phyloP scores from a whole-genome alignment of 306 rosid genomes.

The Gastrolobium villosum region DNA sequence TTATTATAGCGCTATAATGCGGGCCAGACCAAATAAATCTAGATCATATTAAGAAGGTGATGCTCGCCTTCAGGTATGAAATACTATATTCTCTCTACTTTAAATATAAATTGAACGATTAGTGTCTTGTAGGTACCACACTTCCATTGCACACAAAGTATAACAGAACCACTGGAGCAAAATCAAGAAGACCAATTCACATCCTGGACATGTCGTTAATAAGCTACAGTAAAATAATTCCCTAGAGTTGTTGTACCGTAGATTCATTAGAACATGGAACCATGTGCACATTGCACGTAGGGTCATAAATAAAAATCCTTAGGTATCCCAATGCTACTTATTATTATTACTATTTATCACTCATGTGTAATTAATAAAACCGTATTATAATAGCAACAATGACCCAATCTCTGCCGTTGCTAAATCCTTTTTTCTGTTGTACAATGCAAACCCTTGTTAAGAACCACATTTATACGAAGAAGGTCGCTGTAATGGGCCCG shows the following conservation, averaged over 20 bases:
- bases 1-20: conserved; percentile 34
- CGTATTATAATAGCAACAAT: not conserved
- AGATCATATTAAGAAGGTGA: too few relatives aligned
- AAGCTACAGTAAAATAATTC: conserved; percentile 46
- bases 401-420: conserved; percentile 3
- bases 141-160: too few relatives aligned
- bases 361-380: conserved; percentile 1
- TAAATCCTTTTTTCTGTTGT: not conserved
- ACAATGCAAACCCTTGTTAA: conserved; percentile 39
- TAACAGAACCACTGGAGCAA: too few relatives aligned
- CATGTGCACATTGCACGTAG: conserved; percentile 66
- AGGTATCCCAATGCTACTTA: conserved; percentile 49
- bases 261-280: conserved; percentile 63
- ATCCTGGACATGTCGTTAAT: not conserved
- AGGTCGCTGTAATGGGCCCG: conserved; percentile 50
- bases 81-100: too few relatives aligned
- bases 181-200: too few relatives aligned
- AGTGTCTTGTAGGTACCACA: too few relatives aligned
- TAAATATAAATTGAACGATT: too few relatives aligned
- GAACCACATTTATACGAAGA: conserved; percentile 18
- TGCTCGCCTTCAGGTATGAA: too few relatives aligned
- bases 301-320: conserved; percentile 39
- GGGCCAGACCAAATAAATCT: too few relatives aligned
- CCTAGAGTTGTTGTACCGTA: conserved; percentile 26
- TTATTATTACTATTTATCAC: conserved; percentile 15